These are phyloP conservation scores for Isabelozyma gotoi DNA, from an alignment of 805 yeast species.

Conservation along the genomic window DNA sequence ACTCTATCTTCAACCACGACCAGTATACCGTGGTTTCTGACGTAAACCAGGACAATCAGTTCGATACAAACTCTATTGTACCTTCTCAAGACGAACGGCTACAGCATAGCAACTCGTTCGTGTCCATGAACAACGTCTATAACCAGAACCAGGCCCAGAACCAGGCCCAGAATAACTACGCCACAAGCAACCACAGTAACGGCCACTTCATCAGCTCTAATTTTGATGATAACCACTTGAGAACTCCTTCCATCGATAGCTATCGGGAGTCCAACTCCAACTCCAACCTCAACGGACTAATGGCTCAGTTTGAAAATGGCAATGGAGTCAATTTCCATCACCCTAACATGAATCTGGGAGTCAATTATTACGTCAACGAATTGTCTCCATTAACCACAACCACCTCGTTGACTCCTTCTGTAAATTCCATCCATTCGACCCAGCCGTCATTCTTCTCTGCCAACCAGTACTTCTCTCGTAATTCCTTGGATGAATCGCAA, in stretches of 20 bases:
- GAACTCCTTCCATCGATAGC: slow-evolving; percentile 14
- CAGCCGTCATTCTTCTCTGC: slow-evolving; percentile 46
- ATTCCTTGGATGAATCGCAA: slow-evolving; percentile 34
- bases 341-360: background rate
- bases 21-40: slow-evolving; percentile 3
- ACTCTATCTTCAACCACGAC: slow-evolving; percentile 2
- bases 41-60: background rate
- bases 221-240: slow-evolving; percentile 10
- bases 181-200: too few relatives aligned
- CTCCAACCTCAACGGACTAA: background rate
- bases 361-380: slow-evolving; percentile 17
- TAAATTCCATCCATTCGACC: slow-evolving; percentile 38
- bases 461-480: slow-evolving; percentile 37
- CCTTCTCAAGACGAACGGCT: background rate
- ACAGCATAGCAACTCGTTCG: slow-evolving; percentile 1
- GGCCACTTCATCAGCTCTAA: slow-evolving; percentile 10
- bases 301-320: background rate
- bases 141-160: background rate
- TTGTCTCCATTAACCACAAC: slow-evolving; percentile 44
- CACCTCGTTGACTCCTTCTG: slow-evolving; percentile 42
- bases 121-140: slow-evolving; percentile 1
- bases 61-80: background rate
- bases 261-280: slow-evolving; percentile 4
- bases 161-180: slow-evolving; percentile 5
- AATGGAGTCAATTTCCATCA: background rate